Percentiles rank a stretch among this genome's conserved stretches.
phyloP scores from a whole-genome alignment of 306 rosid species.

The Vicia villosa region DNA sequence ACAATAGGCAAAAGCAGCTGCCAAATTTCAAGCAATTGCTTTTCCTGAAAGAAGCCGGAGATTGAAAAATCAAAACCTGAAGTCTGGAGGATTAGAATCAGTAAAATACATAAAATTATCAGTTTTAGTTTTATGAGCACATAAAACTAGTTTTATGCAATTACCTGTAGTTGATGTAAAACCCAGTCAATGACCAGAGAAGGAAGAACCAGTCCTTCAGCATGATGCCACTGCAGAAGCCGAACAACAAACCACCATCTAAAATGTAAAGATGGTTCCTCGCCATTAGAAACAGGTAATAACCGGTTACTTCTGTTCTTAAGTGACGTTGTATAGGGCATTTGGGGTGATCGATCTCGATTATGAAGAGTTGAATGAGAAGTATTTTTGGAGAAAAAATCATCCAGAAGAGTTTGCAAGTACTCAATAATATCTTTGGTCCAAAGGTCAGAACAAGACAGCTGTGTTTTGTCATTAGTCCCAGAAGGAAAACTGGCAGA shows the following conservation, averaged over 20 bases:
- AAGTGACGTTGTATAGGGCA: constrained; percentile 53
- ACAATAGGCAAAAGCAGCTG: constrained; percentile 90
- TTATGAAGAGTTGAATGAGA: constrained; percentile 54
- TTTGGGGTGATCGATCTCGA: constrained; percentile 70
- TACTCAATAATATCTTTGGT: constrained; percentile 87
- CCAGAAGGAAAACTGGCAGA: constrained; percentile 67
- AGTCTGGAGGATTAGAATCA: constrained; percentile 28
- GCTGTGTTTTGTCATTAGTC: constrained; percentile 66
- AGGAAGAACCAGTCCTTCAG: constrained; percentile 84
- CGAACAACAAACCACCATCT: constrained; percentile 95
- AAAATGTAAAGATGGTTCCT: constrained; percentile 80
- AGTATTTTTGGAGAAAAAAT: constrained; percentile 63
- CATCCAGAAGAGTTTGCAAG: constrained; percentile 82
- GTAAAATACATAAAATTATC: neutral
- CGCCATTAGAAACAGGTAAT: constrained; percentile 58
- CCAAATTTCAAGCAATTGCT: constrained; percentile 73
- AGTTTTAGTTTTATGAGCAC: constrained; percentile 2
- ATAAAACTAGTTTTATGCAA: constrained; percentile 21
- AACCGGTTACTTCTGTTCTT: constrained; percentile 58
- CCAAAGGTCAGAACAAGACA: constrained; percentile 81
- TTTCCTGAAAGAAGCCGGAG: constrained; percentile 62
- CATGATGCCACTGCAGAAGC: constrained; percentile 90
- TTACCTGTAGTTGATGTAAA: constrained; percentile 80
- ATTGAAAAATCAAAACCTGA: constrained; percentile 37
- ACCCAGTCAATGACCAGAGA: constrained; percentile 92